phyloP scores from a whole-genome alignment of 106 monocot species.

The Apostasia ramifera region DNA sequence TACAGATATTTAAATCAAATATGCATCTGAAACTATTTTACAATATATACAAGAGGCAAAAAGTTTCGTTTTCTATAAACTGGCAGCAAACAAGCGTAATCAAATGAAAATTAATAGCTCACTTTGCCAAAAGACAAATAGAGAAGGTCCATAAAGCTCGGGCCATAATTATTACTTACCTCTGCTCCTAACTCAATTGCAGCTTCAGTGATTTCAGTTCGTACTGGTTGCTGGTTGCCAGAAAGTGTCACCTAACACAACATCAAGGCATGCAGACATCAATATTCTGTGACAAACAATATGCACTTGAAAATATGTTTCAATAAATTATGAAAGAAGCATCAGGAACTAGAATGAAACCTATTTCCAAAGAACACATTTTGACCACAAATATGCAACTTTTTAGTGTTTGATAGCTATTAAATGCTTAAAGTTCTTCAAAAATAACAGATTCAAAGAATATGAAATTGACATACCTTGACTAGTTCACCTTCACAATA shows the following conservation, averaged over 20 bases:
- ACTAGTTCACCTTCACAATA: slow-evolving; percentile 97
- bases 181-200: slow-evolving; percentile 94
- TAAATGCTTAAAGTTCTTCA: not conserved
- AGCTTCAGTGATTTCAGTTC: slow-evolving; percentile 95
- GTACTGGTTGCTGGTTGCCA: slow-evolving; percentile 92
- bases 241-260: slow-evolving; percentile 83
- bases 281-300: not conserved
- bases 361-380: not conserved
- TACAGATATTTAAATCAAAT: too few species aligned
- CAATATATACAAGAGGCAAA: too few species aligned
- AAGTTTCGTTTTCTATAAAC: too few species aligned
- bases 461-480: slow-evolving; percentile 56
- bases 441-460: not conserved
- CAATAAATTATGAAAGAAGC: not conserved
- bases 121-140: too few species aligned
- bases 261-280: not conserved
- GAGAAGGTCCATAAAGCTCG: not conserved
- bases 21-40: too few species aligned
- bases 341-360: not conserved
- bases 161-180: slow-evolving; percentile 22
- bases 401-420: not conserved
- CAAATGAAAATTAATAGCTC: too few species aligned
- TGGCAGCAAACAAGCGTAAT: too few species aligned
- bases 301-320: not conserved
- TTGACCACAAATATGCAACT: not conserved